Percentiles rank a stretch among this genome's conserved stretches.
Conservation (phyloP, 2,329 filamentous ascomycete species). For the Xylaria digitata region DNA sequence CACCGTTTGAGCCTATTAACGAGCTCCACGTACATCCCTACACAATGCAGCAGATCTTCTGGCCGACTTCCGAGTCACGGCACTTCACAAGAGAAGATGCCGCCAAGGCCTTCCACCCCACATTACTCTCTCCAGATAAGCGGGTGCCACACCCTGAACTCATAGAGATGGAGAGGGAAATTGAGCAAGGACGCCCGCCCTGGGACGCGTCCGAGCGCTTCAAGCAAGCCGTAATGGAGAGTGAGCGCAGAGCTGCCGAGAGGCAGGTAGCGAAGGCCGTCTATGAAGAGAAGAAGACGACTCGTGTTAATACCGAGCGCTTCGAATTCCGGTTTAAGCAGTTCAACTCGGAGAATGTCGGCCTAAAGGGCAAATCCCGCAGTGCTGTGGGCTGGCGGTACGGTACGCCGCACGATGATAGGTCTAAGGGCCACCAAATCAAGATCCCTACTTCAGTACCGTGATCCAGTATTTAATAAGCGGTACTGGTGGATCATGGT, state of each 20-base stretch:
- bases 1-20: slow-evolving; percentile 70
- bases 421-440: slow-evolving; percentile 69
- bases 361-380: slow-evolving; percentile 63
- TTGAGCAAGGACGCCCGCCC: slow-evolving; percentile 53
- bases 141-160: slow-evolving; percentile 73
- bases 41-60: slow-evolving; percentile 73
- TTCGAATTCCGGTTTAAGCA: slow-evolving; percentile 73
- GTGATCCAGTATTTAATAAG: slow-evolving; percentile 47
- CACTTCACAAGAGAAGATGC: slow-evolving; percentile 73
- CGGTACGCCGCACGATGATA: slow-evolving; percentile 71
- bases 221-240: slow-evolving; percentile 52
- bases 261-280: slow-evolving; percentile 52
- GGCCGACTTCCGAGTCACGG: slow-evolving; percentile 71
- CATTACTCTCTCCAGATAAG: slow-evolving; percentile 68
- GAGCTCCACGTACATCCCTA: slow-evolving; percentile 71
- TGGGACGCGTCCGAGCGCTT: slow-evolving; percentile 57
- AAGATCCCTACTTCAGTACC: slow-evolving; percentile 75
- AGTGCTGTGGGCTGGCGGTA: slow-evolving; percentile 71
- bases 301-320: slow-evolving; percentile 61
- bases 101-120: slow-evolving; percentile 71
- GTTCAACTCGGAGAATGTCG: slow-evolving; percentile 67
- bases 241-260: slow-evolving; percentile 57
- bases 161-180: slow-evolving; percentile 64
- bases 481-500: slow-evolving; percentile 9
- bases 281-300: slow-evolving; percentile 54